phyloP scores from a whole-genome alignment of 1,139 yeast genomes.

The Martiniozyma asiatica region DNA sequence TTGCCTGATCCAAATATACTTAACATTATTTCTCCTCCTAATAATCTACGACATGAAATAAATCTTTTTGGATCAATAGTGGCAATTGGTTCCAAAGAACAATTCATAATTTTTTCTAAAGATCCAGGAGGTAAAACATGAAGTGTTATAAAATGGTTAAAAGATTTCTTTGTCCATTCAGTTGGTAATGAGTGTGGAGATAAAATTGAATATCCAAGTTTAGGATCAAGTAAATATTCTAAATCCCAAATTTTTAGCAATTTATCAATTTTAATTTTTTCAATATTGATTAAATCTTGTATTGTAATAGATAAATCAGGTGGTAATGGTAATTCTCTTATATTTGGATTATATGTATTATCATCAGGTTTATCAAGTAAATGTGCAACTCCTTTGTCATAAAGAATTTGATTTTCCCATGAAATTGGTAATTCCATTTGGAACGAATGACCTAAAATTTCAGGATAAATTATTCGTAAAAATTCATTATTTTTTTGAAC shows the following conservation, averaged over 20 bases:
- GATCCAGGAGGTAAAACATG: slow-evolving; percentile 56
- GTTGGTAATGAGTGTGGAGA: slow-evolving; percentile 70
- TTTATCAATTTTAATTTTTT: slow-evolving; percentile 35
- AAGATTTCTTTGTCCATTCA: slow-evolving; percentile 26
- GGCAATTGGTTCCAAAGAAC: slow-evolving; percentile 22
- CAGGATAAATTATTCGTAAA: slow-evolving; percentile 19
- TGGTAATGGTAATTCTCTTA: slow-evolving; percentile 32
- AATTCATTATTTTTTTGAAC: slow-evolving; percentile 6
- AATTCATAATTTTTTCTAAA: slow-evolving; percentile 29
- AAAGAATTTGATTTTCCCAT: slow-evolving; percentile 50
- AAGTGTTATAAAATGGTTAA: slow-evolving; percentile 47
- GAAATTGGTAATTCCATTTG: slow-evolving; percentile 4
- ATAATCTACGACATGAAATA: slow-evolving; percentile 28
- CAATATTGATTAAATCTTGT: slow-evolving; percentile 41
- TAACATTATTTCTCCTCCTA: slow-evolving; percentile 27
- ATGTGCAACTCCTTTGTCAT: slow-evolving; percentile 80
- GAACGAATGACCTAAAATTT: slow-evolving; percentile 12
- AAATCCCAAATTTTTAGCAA: slow-evolving; percentile 32
- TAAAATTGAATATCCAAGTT: slow-evolving; percentile 47
- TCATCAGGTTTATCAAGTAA: slow-evolving; percentile 29
- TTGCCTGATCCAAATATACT: slow-evolving; percentile 40
- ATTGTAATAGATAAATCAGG: slow-evolving; percentile 39
- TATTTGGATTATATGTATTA: slow-evolving; percentile 30
- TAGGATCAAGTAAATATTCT: slow-evolving; percentile 20
- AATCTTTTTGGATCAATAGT: slow-evolving; percentile 3